Evolutionary conservation across 2,329 filamentous ascomycete species (phyloP), one percentile per base, ranked within the genome.

Genomic region (Ascomycota sp.): DNA sequence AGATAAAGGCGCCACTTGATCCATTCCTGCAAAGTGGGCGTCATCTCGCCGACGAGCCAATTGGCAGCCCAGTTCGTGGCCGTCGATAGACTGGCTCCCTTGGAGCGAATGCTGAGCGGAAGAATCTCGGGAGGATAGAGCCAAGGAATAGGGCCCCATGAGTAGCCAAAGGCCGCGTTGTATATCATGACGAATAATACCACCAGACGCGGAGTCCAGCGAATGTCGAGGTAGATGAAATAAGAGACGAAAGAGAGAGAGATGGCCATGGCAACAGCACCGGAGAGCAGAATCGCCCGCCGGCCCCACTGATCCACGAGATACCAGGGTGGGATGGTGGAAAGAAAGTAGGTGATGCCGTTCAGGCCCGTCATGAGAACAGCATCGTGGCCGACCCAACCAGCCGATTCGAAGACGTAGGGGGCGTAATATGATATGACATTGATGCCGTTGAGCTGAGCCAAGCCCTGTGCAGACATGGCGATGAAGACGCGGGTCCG

Each of bases 361-460:
- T 95, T 98, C 54, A 95, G 81, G 36, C 89, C 89, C 6, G 89
- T 92, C 89, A 95, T 95, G 39, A 95, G 66, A 41, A 95, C 79
- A 6, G 89, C 89, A 38, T 82, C 67, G 43, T 86, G 81, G 25
- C 86, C 89, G 36, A 71, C 58, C 89, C 86, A 95, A n/a, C 89
- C 86, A 28, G 89, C 89, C 38, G 84, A 84, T 56, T 93, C 84
- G 47, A 98, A 95, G 11, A 95, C 86, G 36, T 91, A 72, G 0
- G 89, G 89, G 1, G 89, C 89, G 50, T 98, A 98, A 63, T 95
- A 98, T 1, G 86, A 95, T 41, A 98, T 98, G 51, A 98, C 89
- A 56, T 98, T 98, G 61, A 98, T 98, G 42, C 89, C 89, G 58
- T 95, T 95, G 35, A 98, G 71, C 56, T 98, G 89, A 25, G 89